Conservation (phyloP, 2,329 filamentous ascomycete species). For the Didymella pinodella region DNA sequence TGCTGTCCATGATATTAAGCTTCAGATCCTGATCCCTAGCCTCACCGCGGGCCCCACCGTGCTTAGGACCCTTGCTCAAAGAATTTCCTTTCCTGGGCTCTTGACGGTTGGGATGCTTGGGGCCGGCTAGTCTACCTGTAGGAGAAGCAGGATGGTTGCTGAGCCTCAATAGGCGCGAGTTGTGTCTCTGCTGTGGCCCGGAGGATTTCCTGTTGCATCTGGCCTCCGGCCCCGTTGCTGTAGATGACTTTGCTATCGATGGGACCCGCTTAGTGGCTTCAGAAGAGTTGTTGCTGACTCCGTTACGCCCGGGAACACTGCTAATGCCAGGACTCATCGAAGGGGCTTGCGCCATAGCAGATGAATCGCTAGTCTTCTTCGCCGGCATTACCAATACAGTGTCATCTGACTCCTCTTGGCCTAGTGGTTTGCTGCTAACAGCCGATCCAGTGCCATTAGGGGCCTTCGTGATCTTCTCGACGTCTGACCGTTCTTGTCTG, state of each 20-base stretch:
- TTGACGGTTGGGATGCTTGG: background rate
- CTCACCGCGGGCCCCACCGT: background rate
- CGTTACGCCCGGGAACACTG: background rate
- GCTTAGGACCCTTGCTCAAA: slow-evolving; percentile 2
- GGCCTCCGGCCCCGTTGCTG: background rate
- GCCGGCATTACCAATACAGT: background rate
- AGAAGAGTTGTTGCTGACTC: background rate
- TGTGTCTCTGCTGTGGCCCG: background rate
- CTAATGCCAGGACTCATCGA: background rate
- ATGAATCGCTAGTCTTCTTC: background rate
- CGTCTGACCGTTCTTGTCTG: background rate
- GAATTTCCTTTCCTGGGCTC: background rate
- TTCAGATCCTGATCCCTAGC: background rate
- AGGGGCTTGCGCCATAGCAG: background rate
- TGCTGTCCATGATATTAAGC: background rate
- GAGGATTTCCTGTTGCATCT: background rate
- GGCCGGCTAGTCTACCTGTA: background rate
- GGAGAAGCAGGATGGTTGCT: background rate
- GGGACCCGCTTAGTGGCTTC: background rate
- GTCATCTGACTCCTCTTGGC: background rate
- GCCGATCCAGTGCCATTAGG: too few species aligned
- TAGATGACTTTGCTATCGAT: background rate
- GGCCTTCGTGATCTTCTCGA: background rate
- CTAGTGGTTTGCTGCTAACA: background rate
- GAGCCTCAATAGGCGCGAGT: background rate